Evolutionary conservation across 192 early-diverging fungal species (phyloP).

Genomic region (Backusella parvicylindrica): DNA sequence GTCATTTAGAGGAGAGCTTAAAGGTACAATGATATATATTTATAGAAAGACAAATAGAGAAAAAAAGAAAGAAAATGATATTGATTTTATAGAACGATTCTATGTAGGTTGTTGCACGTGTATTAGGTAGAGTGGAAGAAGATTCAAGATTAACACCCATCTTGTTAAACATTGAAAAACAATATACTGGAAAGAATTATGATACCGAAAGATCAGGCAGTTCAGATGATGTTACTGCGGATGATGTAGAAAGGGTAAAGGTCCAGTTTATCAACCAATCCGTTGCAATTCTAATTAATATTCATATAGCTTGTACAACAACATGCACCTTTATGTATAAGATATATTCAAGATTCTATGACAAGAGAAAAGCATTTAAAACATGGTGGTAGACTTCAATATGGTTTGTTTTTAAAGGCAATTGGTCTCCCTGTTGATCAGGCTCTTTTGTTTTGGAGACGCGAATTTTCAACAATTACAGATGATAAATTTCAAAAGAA

Average conservation of each 20-base stretch:
- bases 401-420: conserved; percentile 93
- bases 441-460: conserved; percentile 89
- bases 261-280: not conserved
- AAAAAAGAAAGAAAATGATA: not conserved
- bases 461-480: conserved; percentile 71
- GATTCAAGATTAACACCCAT: conserved; percentile 89
- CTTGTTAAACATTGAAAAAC: conserved; percentile 80
- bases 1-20: conserved; percentile 52
- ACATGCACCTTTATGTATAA: conserved; percentile 94
- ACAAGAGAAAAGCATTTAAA: conserved; percentile 74
- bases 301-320: conserved; percentile 41
- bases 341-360: conserved; percentile 71
- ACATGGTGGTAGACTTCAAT: conserved; percentile 87
- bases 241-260: conserved; percentile 59
- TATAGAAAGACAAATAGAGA: not conserved
- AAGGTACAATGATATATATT: conserved; percentile 29
- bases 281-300: not conserved
- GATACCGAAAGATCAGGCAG: not conserved
- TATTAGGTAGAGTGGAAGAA: conserved; percentile 85
- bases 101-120: conserved; percentile 63
- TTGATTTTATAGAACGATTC: not conserved
- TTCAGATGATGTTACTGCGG: conserved; percentile 56
- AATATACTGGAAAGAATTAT: conserved; percentile 74
- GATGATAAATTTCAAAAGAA: conserved; percentile 92
- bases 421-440: conserved; percentile 87